A percentile compares a stretch with the other conserved stretches of the same genome.
Conservation (phyloP, 2,329 filamentous ascomycete species). For the Pseudonectria buxi region DNA sequence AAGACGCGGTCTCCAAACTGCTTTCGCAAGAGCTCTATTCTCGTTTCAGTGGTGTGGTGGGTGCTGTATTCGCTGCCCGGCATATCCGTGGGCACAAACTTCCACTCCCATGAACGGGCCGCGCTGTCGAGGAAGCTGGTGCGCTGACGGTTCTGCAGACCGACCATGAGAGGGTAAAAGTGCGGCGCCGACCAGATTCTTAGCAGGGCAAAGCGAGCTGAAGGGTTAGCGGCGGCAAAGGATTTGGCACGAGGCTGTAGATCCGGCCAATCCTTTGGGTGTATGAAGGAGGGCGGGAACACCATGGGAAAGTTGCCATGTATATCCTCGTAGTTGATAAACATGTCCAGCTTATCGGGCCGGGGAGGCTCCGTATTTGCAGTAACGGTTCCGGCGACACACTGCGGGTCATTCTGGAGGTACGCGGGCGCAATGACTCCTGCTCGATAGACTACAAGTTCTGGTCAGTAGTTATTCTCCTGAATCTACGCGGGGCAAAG, state of each 20-base stretch:
- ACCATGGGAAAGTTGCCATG: conserved; percentile 7
- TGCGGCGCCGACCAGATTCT: conserved; percentile 23
- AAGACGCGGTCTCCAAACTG: conserved; percentile 15
- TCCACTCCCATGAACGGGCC: conserved; percentile 20
- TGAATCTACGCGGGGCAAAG: too few species aligned
- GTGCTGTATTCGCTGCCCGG: conserved; percentile 18
- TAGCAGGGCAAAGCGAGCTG: conserved; percentile 20
- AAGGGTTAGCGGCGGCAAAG: conserved; percentile 6
- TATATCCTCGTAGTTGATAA: conserved; percentile 22
- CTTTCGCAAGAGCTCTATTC: conserved; percentile 11
- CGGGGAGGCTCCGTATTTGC: conserved; percentile 20
- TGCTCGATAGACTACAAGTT: conserved; percentile 16
- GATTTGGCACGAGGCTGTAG: conserved; percentile 12
- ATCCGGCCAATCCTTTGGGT: conserved; percentile 15
- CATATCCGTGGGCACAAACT: conserved; percentile 24
- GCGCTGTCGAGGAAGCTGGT: conserved; percentile 21
- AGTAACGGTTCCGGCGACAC: conserved; percentile 15
- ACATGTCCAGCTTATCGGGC: conserved; percentile 19
- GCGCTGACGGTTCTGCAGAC: conserved; percentile 9
- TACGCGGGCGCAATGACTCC: conserved; percentile 19
- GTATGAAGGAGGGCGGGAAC: conserved; percentile 7
- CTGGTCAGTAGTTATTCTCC: conserved; percentile 7
- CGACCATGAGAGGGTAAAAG: conserved; percentile 24
- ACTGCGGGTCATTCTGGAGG: conserved; percentile 10
- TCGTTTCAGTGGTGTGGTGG: conserved; percentile 6